Conservation (phyloP, 1,284 basidiomycete genomes). For the Pyrrhoderma noxium region DNA sequence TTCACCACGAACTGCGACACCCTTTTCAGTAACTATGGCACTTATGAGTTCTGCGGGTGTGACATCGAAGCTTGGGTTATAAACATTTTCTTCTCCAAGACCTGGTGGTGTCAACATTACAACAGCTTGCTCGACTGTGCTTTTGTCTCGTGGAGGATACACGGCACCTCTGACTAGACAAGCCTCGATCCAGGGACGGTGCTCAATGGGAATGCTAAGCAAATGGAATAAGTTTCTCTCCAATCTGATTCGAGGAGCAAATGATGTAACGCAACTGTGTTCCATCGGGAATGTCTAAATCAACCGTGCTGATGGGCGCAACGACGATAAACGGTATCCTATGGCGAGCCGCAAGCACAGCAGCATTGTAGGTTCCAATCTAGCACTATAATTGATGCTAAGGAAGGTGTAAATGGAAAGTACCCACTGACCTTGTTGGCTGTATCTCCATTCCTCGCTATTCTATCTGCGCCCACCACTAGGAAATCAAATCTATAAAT, state of each 20-base stretch:
- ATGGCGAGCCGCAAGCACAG: conserved; percentile 79
- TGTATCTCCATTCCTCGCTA: conserved; percentile 87
- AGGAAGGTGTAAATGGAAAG: conserved; percentile 2
- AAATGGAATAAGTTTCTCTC: conserved; percentile 2
- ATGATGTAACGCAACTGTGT: conserved; percentile 42
- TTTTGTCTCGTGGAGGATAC: conserved; percentile 40
- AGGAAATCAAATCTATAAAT: conserved; percentile 3
- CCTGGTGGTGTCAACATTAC: conserved; percentile 70
- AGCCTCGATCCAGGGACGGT: conserved; percentile 79
- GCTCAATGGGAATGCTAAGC: conserved; percentile 83
- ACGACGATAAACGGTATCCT: conserved; percentile 85
- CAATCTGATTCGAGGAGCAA: conserved; percentile 2
- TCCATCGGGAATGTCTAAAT: conserved; percentile 71
- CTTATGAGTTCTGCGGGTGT: conserved; percentile 79
- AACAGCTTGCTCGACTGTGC: conserved; percentile 47
- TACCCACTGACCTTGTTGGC: conserved; percentile 71
- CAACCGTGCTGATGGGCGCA: conserved; percentile 84
- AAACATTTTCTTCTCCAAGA: conserved; percentile 49
- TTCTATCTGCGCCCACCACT: conserved; percentile 81
- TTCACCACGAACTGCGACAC: conserved; percentile 61
- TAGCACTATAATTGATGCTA: conserved; percentile 26
- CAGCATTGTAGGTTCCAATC: conserved; percentile 89
- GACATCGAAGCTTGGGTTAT: conserved; percentile 92
- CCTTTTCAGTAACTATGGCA: conserved; percentile 87
- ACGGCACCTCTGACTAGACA: conserved; percentile 77